A percentile compares a stretch with the other conserved stretches of the same genome.
phyloP scores from a whole-genome alignment of 2,329 filamentous ascomycete genomes.

The Pleomassaria siparia region DNA sequence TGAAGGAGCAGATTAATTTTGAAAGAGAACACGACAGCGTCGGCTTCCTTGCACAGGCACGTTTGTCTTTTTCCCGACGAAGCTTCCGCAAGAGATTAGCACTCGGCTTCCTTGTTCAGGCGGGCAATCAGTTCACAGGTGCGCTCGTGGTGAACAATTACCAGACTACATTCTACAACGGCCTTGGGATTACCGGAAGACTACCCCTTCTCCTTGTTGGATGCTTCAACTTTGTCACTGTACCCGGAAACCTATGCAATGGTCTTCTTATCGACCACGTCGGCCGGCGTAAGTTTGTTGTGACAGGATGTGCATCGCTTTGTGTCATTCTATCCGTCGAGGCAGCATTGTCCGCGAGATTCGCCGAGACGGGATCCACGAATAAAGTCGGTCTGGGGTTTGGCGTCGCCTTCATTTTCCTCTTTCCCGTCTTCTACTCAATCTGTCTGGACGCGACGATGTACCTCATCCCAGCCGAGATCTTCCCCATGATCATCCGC shows the following conservation, averaged over 20 bases:
- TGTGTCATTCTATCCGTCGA: slow-evolving; percentile 11
- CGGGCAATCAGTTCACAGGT: slow-evolving; percentile 11
- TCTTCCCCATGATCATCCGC: slow-evolving; percentile 14
- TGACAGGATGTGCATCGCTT: slow-evolving; percentile 9
- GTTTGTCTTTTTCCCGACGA: slow-evolving; percentile 6
- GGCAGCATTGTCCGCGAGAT: slow-evolving; percentile 10
- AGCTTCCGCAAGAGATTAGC: slow-evolving; percentile 11
- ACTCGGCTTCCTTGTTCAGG: slow-evolving; percentile 12
- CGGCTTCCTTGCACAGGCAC: slow-evolving; percentile 5
- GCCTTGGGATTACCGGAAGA: slow-evolving; percentile 12
- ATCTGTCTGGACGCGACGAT: slow-evolving; percentile 11
- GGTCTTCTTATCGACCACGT: slow-evolving; percentile 11
- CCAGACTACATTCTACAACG: slow-evolving; percentile 14
- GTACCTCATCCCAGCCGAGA: slow-evolving; percentile 12
- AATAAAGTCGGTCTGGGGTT: slow-evolving; percentile 17
- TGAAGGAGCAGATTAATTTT: slow-evolving; percentile 11
- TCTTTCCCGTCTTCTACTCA: slow-evolving; percentile 12
- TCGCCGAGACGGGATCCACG: slow-evolving; percentile 9
- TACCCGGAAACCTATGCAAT: slow-evolving; percentile 11
- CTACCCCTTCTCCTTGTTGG: slow-evolving; percentile 13
- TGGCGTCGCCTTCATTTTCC: slow-evolving; percentile 17
- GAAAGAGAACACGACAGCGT: slow-evolving; percentile 10
- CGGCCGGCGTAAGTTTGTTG: slow-evolving; percentile 12
- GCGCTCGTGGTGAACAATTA: slow-evolving; percentile 17
- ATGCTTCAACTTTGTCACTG: slow-evolving; percentile 13